Base-by-base conservation (phyloP, 495 filamentous ascomycete genomes). In the Xylaria telfairii region DNA sequence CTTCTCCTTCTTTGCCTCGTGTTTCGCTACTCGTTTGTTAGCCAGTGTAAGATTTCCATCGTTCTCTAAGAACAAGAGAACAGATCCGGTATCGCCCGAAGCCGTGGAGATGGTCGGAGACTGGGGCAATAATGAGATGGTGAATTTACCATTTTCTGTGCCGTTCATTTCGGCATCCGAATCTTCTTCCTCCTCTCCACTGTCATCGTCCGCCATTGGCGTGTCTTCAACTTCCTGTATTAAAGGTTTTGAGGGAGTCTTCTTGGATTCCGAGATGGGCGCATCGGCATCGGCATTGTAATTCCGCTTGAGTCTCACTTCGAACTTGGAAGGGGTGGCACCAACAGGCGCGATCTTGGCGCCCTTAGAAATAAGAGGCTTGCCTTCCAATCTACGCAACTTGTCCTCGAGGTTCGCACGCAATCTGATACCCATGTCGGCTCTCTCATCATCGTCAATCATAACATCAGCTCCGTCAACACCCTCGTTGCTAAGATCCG, bases 231-330 rank as follows among this genome's bases (percentile, higher is more conserved):
- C 81, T 75, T 84, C 82, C 71, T 87, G 79, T 71, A 90, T 85
- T 56, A 86, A 78, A 49, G 86, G 83, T 77, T 83, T 83, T 80
- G 85, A 86, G 26, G 78, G 75, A 26, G 89, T 85, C 51, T 90
- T 84, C 24, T 86, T 85, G 71, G 92, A 92, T 74, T 95, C 90
- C 9, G 88, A 88, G 63, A 87, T 83, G 57, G 97, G 77, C 26
- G 95, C 94, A 82, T 99, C 96, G 59, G 93, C 96, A 81, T 98
- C 96, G 34, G 89, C 84, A 80, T 98, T 98, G 85, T 99, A 99
- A 81, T 95, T 96, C 75, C 94, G 88, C n/a, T 92, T 92, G 76
- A 98, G 93, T 81, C 95, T 97, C 74, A 98, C 82, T 70, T 96
- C 92, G 86, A 93, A 98, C 81, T 97, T 98, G 69, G 89, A 84